These are phyloP conservation scores for Neurospora sp. DNA, from an alignment of 495 filamentous ascomycete species.

Conservation along the genomic window DNA sequence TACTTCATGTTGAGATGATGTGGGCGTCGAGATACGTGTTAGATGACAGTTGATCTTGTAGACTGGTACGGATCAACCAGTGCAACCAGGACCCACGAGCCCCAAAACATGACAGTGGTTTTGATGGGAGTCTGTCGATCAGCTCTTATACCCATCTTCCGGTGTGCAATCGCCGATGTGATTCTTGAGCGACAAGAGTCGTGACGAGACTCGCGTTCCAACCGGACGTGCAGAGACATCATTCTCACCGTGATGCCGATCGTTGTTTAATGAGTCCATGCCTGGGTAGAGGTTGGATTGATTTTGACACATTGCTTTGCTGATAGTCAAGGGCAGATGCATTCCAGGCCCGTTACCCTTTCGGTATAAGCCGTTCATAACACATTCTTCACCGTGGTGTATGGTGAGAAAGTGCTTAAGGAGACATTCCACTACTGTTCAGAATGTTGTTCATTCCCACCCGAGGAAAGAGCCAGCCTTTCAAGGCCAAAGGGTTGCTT, in stretches of 20 bases:
- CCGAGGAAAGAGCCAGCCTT: not conserved
- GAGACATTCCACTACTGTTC: not conserved
- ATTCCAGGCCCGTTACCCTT: not conserved
- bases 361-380: not conserved
- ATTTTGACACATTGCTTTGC: not conserved
- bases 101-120: not conserved
- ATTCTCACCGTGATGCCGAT: not conserved
- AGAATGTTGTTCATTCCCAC: not conserved
- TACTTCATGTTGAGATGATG: not conserved
- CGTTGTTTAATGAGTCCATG: not conserved
- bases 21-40: not conserved
- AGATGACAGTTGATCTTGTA: not conserved
- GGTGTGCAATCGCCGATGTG: not conserved
- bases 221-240: not conserved
- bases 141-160: not conserved
- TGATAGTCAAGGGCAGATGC: not conserved
- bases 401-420: not conserved
- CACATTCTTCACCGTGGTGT: not conserved
- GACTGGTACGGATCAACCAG: not conserved
- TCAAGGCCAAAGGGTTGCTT: not conserved
- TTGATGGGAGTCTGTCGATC: not conserved
- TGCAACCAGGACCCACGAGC: not conserved
- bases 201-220: not conserved
- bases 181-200: not conserved
- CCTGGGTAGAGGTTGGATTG: not conserved